phyloP scores from a whole-genome alignment of 1,139 yeast species.

The Hemisphaericaspora xylanilytica region DNA sequence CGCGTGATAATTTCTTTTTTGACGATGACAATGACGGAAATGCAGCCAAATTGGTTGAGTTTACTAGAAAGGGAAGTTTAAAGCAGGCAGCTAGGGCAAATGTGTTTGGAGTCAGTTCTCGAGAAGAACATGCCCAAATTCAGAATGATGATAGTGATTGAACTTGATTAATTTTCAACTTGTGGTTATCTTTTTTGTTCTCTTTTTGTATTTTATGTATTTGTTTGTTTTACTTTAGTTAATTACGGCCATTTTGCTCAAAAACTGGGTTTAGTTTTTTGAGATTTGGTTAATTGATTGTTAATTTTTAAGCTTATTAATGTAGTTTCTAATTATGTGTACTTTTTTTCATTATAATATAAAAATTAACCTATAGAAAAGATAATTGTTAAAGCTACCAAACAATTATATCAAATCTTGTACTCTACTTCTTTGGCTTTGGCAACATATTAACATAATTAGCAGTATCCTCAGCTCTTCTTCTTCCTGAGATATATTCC shows the following conservation, averaged over 20 bases:
- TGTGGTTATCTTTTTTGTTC: too few species aligned
- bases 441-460: constrained; percentile 54
- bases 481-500: constrained; percentile 83
- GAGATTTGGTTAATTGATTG: too few species aligned
- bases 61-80: constrained; percentile 49
- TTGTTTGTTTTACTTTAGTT: neutral
- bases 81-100: constrained; percentile 40
- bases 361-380: too few species aligned
- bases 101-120: constrained; percentile 18
- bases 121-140: constrained; percentile 38
- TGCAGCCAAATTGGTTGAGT: constrained; percentile 51
- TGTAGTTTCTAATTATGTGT: neutral
- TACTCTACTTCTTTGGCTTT: constrained; percentile 5
- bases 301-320: neutral
- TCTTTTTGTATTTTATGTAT: neutral
- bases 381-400: too few species aligned
- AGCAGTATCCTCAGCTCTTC: constrained; percentile 85
- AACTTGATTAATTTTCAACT: too few species aligned
- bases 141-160: constrained; percentile 36
- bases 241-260: too few species aligned
- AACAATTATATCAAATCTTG: too few species aligned
- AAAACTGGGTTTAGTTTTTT: too few species aligned
- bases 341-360: too few species aligned
- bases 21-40: constrained; percentile 13
- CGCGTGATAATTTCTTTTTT: neutral